Evolutionary conservation across 805 yeast genomes (phyloP).

Genomic region (Wickerhamiella qilinensis): DNA sequence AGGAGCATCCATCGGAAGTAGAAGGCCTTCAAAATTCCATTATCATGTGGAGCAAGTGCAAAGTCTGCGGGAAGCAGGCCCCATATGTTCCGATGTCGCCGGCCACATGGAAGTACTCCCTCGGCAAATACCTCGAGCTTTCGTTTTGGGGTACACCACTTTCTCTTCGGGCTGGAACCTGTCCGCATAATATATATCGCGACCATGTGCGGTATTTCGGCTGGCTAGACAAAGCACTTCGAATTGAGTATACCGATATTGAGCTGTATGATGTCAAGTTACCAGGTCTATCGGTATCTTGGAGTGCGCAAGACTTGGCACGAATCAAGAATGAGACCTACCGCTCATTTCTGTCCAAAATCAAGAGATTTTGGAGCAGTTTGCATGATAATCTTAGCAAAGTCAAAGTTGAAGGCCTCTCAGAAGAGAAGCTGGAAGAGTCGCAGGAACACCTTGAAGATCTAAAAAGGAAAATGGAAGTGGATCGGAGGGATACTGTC

Average conservation of each 20-base stretch:
- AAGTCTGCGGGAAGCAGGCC: conserved; percentile 54
- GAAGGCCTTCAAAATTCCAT: conserved; percentile 53
- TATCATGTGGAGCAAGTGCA: conserved; percentile 85
- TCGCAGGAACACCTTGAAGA: conserved; percentile 46
- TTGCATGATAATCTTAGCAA: conserved; percentile 51
- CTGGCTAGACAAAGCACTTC: conserved; percentile 56
- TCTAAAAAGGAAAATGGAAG: conserved; percentile 34
- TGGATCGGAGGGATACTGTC: conserved; percentile 34
- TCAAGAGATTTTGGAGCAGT: conserved; percentile 53
- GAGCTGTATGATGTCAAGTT: conserved; percentile 65
- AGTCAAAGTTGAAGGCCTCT: conserved; percentile 63
- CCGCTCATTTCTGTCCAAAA: conserved; percentile 34
- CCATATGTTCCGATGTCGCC: conserved; percentile 74
- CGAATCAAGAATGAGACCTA: conserved; percentile 50
- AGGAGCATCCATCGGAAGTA: conserved; percentile 36
- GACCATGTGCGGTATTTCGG: conserved; percentile 79
- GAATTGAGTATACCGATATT: conserved; percentile 61
- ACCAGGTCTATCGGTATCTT: conserved; percentile 55
- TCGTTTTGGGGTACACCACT: conserved; percentile 56
- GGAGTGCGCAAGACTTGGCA: conserved; percentile 58
- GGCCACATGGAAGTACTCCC: conserved; percentile 75
- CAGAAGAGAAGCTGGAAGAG: conserved; percentile 52
- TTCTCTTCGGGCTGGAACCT: conserved; percentile 44
- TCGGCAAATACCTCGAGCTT: conserved; percentile 84
- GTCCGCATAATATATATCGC: conserved; percentile 66